Evolutionary conservation across 1,284 basidiomycete species (phyloP), one percentile per base, ranked within the genome.

Genomic region (Papiliotrema laurentii): DNA sequence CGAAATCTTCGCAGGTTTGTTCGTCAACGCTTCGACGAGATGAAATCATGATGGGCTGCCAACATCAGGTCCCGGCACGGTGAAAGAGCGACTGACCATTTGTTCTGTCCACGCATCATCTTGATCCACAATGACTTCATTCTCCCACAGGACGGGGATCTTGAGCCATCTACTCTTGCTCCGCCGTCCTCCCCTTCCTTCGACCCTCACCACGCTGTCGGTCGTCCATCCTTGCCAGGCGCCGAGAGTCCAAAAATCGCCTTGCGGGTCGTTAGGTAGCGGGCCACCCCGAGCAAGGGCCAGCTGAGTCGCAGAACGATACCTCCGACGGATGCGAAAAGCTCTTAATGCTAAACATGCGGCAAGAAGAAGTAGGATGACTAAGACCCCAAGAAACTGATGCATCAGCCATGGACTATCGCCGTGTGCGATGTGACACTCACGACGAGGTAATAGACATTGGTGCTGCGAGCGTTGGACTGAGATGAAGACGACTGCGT

Each of bases 301-400:
- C 4, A 65, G 41, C 43, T 68, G 67, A 5, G 64, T 56, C 2
- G 67, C 66, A 13, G 61, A 60, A 10, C 66, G 58, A 49, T 68
- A 69, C 27, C 63, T 60, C 18, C 66, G 46, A 22, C 68, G 54
- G 33, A 66, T 53, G 24, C 64, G 55, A 41, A 64, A 60, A 3
- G 60, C 57, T 26, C 66, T 55, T 19, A 55, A 46, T 11, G 62
- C 61, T 11, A 71, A 44, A 26, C 58, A 58, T 6, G 53, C 60
- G 3, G 66, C 68, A 18, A 68, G 44, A 13, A 52, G 27, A 30
- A 69, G 51, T 16, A 71, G 54, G 24, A 64, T 50, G 28, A 68
- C 58, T 13, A 71, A 53, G 13, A 69, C 62, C 22, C 63, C 68
- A n/a, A 71, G 63, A 37, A 71, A 66, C 68, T 71, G 53, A 13